Base-by-base conservation (phyloP, 2,329 filamentous ascomycete species). In the Zymoseptoria brevis region DNA sequence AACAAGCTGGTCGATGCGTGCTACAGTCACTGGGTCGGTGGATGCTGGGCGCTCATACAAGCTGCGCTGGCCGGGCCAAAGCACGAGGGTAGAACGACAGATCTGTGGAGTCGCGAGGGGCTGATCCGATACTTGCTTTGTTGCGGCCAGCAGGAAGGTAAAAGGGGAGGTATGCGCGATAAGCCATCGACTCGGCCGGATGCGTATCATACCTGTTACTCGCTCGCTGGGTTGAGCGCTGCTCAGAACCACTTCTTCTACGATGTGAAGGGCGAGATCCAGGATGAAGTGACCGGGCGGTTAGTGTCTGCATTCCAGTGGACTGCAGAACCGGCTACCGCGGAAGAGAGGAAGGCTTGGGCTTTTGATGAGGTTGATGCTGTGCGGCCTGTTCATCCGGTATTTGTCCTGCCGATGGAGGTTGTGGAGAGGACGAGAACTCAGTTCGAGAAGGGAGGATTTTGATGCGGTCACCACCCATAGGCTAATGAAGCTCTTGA, bases 1-100 rank as follows among this genome's bases (percentile, higher is more conserved):
- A 97, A 97, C 80, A 99, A 99, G 77, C 82, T 99, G 30, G 94
- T 97, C 30, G 94, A 99, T 74, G 94, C 93, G 52, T 99, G 94
- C 77, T 99, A 99, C 77, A 96, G 90, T 72, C 93, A 96, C 75
- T 99, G 94, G 94, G 88, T 96, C 35, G 94, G 94, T 57, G 89
- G 88, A 57, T 97, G 92, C 77, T 99, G 92, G 90, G 87, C 93
- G 52, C 76, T 99, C 64, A 80, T 97, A 66, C 88, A 96, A 77
- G 89, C 90, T 59, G 87, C 87, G 57, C 76, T 94, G 59, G 81
- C 82, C 65, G 83, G 82, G 26, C 77, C 51, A 1, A 79, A 57
- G 75, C 56, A 66, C 64, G 67, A 24, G 67, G 72, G 56, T 16
- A 57, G 60, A 35, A 58, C 35, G 53, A 67, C 63, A 71, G 77